These are phyloP conservation scores for Paramecium pentaurelia DNA, from an alignment of 73 alveolate species.

Conservation along the genomic window DNA sequence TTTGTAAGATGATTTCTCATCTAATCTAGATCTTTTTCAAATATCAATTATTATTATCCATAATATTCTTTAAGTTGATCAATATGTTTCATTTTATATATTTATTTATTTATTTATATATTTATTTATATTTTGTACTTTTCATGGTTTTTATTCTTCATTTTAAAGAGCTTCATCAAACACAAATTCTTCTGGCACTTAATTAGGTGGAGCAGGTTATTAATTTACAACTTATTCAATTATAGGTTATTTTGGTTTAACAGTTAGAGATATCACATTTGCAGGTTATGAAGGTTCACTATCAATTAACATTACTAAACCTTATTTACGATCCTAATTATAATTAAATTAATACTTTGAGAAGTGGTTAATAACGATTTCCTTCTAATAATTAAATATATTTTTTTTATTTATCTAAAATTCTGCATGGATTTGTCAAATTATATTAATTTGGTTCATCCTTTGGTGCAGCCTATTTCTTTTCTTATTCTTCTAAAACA, in stretches of 20 bases:
- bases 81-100: neutral
- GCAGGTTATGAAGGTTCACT: constrained; percentile 61
- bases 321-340: constrained; percentile 73
- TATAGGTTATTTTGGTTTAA: constrained; percentile 67
- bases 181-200: constrained; percentile 74
- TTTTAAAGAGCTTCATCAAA: constrained; percentile 70
- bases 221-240: constrained; percentile 61
- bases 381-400: constrained; percentile 69
- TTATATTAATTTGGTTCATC: constrained; percentile 85
- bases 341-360: constrained; percentile 49
- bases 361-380: constrained; percentile 83
- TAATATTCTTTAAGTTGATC: neutral
- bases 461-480: constrained; percentile 80
- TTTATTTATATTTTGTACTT: neutral
- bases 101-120: neutral
- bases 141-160: constrained; percentile 8
- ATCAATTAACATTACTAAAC: constrained; percentile 80
- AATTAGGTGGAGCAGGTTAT: constrained; percentile 46
- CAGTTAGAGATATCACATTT: constrained; percentile 73
- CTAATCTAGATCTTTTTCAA: neutral
- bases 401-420: constrained; percentile 84
- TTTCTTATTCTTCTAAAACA: constrained; percentile 63
- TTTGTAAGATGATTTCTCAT: neutral
- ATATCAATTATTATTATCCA: neutral
- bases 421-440: constrained; percentile 85